Conservation (phyloP, 2,329 filamentous ascomycete species). For the Fusarium burgessii region DNA sequence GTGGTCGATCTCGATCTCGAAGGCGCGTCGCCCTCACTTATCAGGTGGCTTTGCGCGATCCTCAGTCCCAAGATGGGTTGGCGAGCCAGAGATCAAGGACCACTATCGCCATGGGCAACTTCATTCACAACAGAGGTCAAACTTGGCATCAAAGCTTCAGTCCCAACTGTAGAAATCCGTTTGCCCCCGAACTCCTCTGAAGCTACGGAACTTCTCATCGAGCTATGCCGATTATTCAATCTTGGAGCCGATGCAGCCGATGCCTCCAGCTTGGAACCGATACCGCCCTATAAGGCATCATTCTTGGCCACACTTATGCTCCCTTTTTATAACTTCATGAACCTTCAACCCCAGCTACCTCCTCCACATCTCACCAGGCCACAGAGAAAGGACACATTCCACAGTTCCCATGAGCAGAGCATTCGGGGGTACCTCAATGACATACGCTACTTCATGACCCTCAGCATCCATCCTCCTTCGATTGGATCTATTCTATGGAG, state of each 20-base stretch:
- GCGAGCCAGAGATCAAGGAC: not conserved
- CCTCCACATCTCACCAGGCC: not conserved
- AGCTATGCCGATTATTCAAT: conserved; percentile 9
- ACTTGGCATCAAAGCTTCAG: not conserved
- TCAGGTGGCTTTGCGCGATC: not conserved
- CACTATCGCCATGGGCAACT: not conserved
- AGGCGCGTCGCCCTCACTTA: not conserved
- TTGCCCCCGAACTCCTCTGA: not conserved
- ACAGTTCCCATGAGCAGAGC: not conserved
- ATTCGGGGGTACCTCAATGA: not conserved
- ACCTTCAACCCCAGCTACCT: not conserved
- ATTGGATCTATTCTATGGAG: conserved; percentile 10
- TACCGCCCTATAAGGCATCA: not conserved
- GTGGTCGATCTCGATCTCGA: not conserved
- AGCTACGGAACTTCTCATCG: conserved; percentile 17
- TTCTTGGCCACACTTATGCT: conserved; percentile 16
- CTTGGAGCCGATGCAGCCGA: not conserved
- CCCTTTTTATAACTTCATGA: conserved; percentile 2
- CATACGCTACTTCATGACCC: conserved; percentile 14
- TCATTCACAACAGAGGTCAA: not conserved
- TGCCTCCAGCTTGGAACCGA: not conserved
- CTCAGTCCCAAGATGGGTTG: conserved; percentile 7
- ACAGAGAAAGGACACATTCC: not conserved
- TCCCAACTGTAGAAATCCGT: not conserved
- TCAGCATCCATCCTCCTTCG: not conserved